These are phyloP conservation scores for Lentinus brumalis DNA, from an alignment of 768 basidiomycete genomes.

Conservation along the genomic window DNA sequence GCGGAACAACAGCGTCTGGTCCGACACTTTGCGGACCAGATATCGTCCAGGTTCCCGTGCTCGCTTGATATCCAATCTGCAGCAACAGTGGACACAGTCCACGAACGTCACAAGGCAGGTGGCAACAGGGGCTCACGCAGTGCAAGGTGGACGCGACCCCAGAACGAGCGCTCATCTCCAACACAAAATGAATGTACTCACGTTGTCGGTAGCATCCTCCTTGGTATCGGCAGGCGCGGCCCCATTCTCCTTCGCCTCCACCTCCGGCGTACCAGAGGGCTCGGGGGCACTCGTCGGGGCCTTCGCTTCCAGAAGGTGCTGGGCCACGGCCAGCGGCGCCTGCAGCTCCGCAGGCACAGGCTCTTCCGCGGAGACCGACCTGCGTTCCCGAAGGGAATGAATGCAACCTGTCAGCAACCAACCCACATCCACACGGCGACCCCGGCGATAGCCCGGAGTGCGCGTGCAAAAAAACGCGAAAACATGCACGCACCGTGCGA, in stretches of 20 bases:
- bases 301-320: constrained; percentile 51
- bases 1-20: too few relatives aligned
- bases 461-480: constrained; percentile 10
- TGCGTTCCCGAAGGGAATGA: constrained; percentile 28
- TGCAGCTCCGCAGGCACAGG: constrained; percentile 62
- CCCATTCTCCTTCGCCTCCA: constrained; percentile 24
- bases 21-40: too few relatives aligned
- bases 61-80: too few relatives aligned
- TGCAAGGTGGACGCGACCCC: not conserved
- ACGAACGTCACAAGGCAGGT: not conserved
- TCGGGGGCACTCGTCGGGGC: constrained; percentile 23
- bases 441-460: constrained; percentile 9
- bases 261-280: constrained; percentile 17
- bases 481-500: constrained; percentile 58
- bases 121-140: too few relatives aligned
- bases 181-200: constrained; percentile 17
- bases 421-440: not conserved
- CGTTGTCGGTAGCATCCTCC: constrained; percentile 22
- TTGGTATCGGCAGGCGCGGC: constrained; percentile 16
- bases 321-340: constrained; percentile 60
- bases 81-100: too few relatives aligned
- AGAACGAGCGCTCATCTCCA: not conserved
- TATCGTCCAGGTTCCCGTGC: too few relatives aligned
- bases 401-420: constrained; percentile 12
- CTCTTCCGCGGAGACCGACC: constrained; percentile 58